Conservation (phyloP, 1,139 yeast genomes). For the Diutina sp. region DNA sequence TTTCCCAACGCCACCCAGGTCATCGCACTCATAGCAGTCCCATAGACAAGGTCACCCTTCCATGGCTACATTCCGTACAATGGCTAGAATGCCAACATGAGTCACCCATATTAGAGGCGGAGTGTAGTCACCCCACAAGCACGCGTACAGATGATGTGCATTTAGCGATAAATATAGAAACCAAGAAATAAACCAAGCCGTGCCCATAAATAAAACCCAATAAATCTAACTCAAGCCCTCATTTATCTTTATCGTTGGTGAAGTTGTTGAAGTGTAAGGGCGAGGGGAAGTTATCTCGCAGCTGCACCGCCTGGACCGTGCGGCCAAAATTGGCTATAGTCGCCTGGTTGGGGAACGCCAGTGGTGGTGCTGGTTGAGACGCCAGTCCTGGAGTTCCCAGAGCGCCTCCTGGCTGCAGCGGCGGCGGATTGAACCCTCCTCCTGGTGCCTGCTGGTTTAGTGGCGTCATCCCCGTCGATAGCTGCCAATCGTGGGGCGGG, state of each 20-base stretch:
- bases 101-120: no score
- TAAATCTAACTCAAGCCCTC: no score
- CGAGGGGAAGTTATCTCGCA: not conserved
- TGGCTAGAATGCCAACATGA: no score
- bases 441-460: not conserved
- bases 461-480: conserved; percentile 27
- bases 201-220: no score
- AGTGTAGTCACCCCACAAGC: no score
- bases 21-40: no score
- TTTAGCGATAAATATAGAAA: no score
- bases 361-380: not conserved
- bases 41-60: no score
- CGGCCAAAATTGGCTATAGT: not conserved
- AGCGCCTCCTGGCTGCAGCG: not conserved
- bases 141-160: no score
- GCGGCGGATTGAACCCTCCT: not conserved
- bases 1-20: no score
- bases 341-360: conserved; percentile 1
- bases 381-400: not conserved
- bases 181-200: no score
- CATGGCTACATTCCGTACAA: no score
- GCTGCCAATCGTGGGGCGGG: conserved; percentile 31
- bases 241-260: not conserved
- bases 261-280: not conserved
- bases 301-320: not conserved